Evolutionary conservation across 768 basidiomycete genomes (phyloP), one percentile per base, ranked within the genome.

Genomic region (Tulasnella calospora): DNA sequence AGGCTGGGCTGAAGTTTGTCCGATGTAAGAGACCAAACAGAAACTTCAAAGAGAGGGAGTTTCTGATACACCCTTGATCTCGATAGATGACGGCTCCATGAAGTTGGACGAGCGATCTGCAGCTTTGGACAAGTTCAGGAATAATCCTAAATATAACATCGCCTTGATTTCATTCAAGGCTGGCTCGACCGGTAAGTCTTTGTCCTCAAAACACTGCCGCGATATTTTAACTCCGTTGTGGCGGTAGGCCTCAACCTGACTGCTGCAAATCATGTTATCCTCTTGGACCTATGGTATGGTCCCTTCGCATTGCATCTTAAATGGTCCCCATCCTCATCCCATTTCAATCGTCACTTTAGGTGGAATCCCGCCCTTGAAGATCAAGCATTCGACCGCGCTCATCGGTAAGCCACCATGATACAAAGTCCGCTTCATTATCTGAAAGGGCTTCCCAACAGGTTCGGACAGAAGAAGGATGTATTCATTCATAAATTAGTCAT

Each of bases 91-190:
- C 82, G 97, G 97, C 0, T 89, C 89, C 5, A 96, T 98, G 94
- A 85, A 86, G 19, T 88, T 92, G 79, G 89, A 89, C 41, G 88
- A 94, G 81, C 91, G 96, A 15, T 93, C 95, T 81, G 88, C 87
- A 21, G 88, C 94, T 5, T 84, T 99, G 61, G 86, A 90, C 46
- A 89, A 88, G 81, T 95, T 99, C 84, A 89, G 88, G 82, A 89
- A 80, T 23, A 89, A 88, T 83, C 83, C 84, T 36, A 86, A 81
- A 21, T 90, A 88, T 15, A 88, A 88, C 41, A 91, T 97, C 61
- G 98, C 99, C 79, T 85, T 99, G 80, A 96, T 99, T 80, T 98
- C 95, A 0, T 96, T 98, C 89, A 98, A 96, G 84, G 95, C 96
- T 38, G 96, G 96, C 5, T 93, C 93, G 82, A 95, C 93, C n/a